phyloP scores from a whole-genome alignment of 106 monocot species.

The Dendrobium nobile region DNA sequence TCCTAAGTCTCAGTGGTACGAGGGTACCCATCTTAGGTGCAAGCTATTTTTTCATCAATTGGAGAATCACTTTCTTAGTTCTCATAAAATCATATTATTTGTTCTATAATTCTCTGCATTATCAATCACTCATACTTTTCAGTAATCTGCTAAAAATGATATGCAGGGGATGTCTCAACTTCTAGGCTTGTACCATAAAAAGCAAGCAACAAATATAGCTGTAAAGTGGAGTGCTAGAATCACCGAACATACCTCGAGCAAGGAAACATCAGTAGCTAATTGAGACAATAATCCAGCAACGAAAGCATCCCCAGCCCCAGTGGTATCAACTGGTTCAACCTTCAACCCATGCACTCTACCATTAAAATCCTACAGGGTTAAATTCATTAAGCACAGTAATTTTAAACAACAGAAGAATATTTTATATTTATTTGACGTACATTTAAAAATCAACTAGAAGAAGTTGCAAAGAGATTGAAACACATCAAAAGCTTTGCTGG shows the following conservation, averaged over 20 bases:
- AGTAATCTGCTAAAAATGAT: too few species aligned
- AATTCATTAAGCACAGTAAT: background rate
- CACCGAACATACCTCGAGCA: slow-evolving; percentile 58
- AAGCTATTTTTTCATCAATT: too few species aligned
- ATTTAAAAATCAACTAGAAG: background rate
- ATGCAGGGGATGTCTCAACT: too few species aligned
- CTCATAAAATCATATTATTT: too few species aligned
- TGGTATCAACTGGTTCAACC: slow-evolving; percentile 75
- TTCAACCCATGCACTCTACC: slow-evolving; percentile 79
- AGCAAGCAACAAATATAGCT: too few species aligned
- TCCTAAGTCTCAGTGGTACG: too few species aligned
- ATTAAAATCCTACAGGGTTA: slow-evolving; percentile 44
- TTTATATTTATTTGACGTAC: background rate
- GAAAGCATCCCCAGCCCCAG: slow-evolving; percentile 99
- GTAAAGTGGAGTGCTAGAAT: background rate
- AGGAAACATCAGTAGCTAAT: slow-evolving; percentile 57
- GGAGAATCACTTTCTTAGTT: too few species aligned
- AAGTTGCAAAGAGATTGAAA: background rate
- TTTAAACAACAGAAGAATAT: background rate
- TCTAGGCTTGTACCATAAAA: too few species aligned
- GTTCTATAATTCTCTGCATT: too few species aligned
- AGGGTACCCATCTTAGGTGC: too few species aligned
- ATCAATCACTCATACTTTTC: too few species aligned
- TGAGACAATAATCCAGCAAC: slow-evolving; percentile 86
- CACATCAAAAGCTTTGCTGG: background rate